Base-by-base conservation (phyloP, 345 rosid genomes). In the Gossypium arboreum region DNA sequence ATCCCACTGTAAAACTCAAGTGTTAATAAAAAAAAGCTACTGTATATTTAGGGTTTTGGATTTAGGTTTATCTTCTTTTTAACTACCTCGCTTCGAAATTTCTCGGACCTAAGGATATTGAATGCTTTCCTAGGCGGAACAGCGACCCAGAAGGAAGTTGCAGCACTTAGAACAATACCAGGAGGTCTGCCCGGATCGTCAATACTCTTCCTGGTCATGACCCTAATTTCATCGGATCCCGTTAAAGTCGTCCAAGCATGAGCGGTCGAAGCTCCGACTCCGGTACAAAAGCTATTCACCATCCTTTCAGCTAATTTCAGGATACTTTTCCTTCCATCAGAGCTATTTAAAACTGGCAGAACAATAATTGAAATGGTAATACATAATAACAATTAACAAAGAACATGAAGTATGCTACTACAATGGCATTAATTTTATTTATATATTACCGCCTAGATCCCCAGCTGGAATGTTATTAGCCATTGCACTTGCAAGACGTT, bases 161-260 rank as follows among this genome's bases (percentile, higher is more conserved):
- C 95, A 0, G 97, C 95, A 41, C 98, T 92, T 12, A 94, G 88
- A 22, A 94, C 98, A 54, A 94, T 94, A 2, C 98, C 97, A 1
- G 92, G 95, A 57, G 98, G 98, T 77, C 97, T 91, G 64, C 98
- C 97, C 0, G 98, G 98, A 83, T 94, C 98, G 80, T 92, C 98
- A 90, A 87, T 83, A 27, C 98, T 91, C 86, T 92, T 91, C 65
- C 98, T 82, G 20, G 98, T 94, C 98, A 94, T 94, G 16, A 92
- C 98, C 71, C 98, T 78, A 1, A 94, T 97, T 71, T 92, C 95
- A 68, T 93, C 98, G 44, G 93, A 83, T 43, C 93, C 90, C 3
- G 94, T 82, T 3, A 94, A 81, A 15, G 97, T 90, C 4, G 98
- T 92, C 98, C 97, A 94, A 4, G 94, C 92, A 54, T 91, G 97